Base-by-base conservation (phyloP, 805 yeast species). In the Wickerhamiella azyma region DNA sequence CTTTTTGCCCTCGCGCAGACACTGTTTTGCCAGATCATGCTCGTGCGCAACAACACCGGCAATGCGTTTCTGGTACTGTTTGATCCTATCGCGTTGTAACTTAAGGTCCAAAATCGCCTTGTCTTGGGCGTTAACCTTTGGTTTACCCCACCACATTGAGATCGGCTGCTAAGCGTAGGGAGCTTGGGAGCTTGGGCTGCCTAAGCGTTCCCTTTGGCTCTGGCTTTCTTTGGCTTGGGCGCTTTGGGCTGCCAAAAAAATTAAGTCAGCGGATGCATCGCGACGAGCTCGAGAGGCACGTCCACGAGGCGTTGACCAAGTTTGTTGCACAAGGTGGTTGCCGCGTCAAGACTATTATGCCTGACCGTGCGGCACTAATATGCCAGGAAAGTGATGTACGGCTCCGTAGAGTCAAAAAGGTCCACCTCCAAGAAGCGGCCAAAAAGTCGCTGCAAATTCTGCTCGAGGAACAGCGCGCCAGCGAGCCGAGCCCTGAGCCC, bases 91-190 rank as follows among this genome's bases (percentile, higher is more conserved):
- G 50, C 96, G 69, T 55, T 94, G 96, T 33, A 82, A 67, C 60
- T 92, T 92, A 54, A 92, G 69, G 58, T 88, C 92, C 52, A 85
- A 70, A 9, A 92, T 74, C 0, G 96, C 96, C 57, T 70, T 75
- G 58, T 92, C 98, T 54, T 86, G 88, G 32, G 79, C 70, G 6
- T 94, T 85, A 16, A 89, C 77, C 57, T 75, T 78, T 30, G 59
- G 51, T 38, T 54, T 37, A 35, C 51, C 54, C 48, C 57, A 52
- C 35, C 57, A 52, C 38, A 48, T 36, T 24, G 47, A 13, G n/a
- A n/a, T n/a, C n/a, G n/a, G n/a, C n/a, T n/a, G n/a, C n/a, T n/a
- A n/a, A n/a, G n/a, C n/a, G n/a, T n/a, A n/a, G n/a, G n/a, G n/a
- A n/a, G n/a, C n/a, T n/a, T n/a, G n/a, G n/a, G n/a, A n/a, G n/a